These are phyloP conservation scores for Cystodermella granulosa DNA, from an alignment of 1,284 basidiomycete species.

Conservation along the genomic window DNA sequence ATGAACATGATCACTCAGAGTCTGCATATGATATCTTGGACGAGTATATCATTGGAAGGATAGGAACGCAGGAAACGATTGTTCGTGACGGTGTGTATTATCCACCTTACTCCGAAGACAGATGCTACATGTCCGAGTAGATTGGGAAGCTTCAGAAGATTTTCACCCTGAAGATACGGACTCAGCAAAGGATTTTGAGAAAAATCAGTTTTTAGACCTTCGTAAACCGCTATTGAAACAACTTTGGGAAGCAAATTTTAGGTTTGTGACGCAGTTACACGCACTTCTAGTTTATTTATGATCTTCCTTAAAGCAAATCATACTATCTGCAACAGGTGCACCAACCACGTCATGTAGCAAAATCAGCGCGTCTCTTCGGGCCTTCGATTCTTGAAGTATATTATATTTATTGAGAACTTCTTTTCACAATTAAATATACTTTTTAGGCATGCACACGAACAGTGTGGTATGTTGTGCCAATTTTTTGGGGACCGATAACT, in stretches of 20 bases:
- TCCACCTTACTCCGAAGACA: background rate
- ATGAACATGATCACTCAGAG: conserved; percentile 90
- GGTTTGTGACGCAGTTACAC: conserved; percentile 36
- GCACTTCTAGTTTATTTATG: conserved; percentile 4
- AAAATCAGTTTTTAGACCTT: conserved; percentile 91
- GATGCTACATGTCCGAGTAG: conserved; percentile 34
- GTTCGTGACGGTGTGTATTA: conserved; percentile 68
- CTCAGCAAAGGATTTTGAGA: conserved; percentile 70
- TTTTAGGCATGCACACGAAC: conserved; percentile 77
- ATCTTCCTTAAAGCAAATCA: conserved; percentile 60
- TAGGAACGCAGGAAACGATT: conserved; percentile 71
- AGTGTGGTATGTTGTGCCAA: conserved; percentile 90
- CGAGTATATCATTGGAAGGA: conserved; percentile 77
- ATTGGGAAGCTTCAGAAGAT: conserved; percentile 83
- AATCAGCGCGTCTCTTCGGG: conserved; percentile 86
- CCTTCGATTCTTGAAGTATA: conserved; percentile 75
- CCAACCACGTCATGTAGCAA: conserved; percentile 85
- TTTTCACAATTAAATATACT: conserved; percentile 7
- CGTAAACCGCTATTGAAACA: conserved; percentile 81
- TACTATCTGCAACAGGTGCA: conserved; percentile 97
- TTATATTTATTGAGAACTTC: conserved; percentile 3
- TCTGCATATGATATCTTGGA: conserved; percentile 90
- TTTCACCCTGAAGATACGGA: conserved; percentile 89
- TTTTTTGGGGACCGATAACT: conserved; percentile 89
- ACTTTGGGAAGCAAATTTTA: conserved; percentile 80